phyloP scores from a whole-genome alignment of 345 rosid genomes.

The Syzygium jambos region DNA sequence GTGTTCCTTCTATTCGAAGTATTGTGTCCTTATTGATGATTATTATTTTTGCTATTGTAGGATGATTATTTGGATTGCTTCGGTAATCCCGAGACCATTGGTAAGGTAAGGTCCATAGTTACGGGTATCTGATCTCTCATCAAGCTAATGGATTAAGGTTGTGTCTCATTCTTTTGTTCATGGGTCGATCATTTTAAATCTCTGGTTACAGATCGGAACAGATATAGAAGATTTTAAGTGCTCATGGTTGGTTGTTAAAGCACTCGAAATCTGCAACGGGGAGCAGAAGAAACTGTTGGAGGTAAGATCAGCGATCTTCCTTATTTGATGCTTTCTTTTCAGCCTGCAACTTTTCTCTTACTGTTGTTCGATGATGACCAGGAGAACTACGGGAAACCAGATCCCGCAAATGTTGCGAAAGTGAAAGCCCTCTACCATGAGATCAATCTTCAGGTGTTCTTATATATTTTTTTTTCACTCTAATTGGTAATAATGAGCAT shows the following conservation, averaged over 20 bases:
- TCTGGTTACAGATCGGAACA: slow-evolving; percentile 54
- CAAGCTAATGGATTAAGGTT: not conserved
- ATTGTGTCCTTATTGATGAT: not conserved
- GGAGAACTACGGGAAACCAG: slow-evolving; percentile 78
- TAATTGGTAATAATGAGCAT: not conserved
- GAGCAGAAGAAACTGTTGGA: slow-evolving; percentile 53
- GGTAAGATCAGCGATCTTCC: slow-evolving; percentile 19
- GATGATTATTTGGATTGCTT: slow-evolving; percentile 85
- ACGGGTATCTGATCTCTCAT: not conserved
- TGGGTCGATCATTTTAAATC: not conserved
- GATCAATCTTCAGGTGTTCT: slow-evolving; percentile 57
- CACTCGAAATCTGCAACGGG: slow-evolving; percentile 51
- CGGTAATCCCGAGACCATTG: slow-evolving; percentile 63
- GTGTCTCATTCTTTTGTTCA: not conserved
- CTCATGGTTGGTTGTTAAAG: slow-evolving; percentile 85
- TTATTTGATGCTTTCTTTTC: not conserved
- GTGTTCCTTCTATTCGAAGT: not conserved
- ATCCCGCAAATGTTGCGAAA: slow-evolving; percentile 47
- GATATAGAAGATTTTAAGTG: slow-evolving; percentile 87
- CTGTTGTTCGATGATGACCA: slow-evolving; percentile 4
- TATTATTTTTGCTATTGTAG: slow-evolving; percentile 18
- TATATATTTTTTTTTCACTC: not conserved
- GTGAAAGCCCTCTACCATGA: slow-evolving; percentile 67
- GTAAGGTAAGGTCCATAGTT: slow-evolving; percentile 41
- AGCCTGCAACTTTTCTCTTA: not conserved